Conservation (phyloP, 1,284 basidiomycete genomes). For the Tremellales sp. region DNA sequence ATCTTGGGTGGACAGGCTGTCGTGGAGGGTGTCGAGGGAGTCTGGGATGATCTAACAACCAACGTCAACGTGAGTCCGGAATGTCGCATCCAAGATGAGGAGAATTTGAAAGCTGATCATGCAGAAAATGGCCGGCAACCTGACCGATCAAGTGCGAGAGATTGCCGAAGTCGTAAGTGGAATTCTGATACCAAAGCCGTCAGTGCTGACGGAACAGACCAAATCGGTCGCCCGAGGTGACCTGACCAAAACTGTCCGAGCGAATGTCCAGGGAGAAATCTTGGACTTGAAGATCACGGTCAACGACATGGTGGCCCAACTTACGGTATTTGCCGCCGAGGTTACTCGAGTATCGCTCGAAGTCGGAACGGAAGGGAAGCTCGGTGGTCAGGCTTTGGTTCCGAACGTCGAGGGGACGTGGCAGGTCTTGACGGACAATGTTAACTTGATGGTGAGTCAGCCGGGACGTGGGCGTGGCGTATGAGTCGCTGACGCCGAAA, state of each 20-base stretch:
- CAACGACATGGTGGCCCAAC: conserved; percentile 52
- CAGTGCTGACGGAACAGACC: conserved; percentile 52
- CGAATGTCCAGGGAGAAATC: conserved; percentile 97
- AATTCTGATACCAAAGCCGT: neutral
- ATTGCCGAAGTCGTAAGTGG: conserved; percentile 76
- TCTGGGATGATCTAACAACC: conserved; percentile 85
- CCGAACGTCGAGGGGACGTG: conserved; percentile 86
- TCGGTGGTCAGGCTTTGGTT: conserved; percentile 88
- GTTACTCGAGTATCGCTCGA: conserved; percentile 82
- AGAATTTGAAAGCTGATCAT: conserved; percentile 4
- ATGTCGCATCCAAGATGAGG: no score
- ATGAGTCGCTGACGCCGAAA: conserved; percentile 1
- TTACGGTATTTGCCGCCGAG: conserved; percentile 56
- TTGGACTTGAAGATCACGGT: conserved; percentile 73
- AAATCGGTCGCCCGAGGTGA: conserved; percentile 95
- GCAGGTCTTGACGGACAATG: conserved; percentile 91
- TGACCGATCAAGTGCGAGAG: conserved; percentile 95
- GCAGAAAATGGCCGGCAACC: conserved; percentile 81
- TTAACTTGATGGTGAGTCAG: conserved; percentile 59
- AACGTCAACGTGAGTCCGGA: conserved; percentile 69
- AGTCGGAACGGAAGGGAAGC: conserved; percentile 90
- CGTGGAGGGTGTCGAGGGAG: conserved; percentile 89
- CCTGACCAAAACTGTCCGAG: conserved; percentile 80
- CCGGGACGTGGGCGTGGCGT: neutral
- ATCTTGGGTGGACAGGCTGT: conserved; percentile 87